These are phyloP conservation scores for Isabelozyma rhagii DNA, from an alignment of 805 yeast species.

Conservation along the genomic window DNA sequence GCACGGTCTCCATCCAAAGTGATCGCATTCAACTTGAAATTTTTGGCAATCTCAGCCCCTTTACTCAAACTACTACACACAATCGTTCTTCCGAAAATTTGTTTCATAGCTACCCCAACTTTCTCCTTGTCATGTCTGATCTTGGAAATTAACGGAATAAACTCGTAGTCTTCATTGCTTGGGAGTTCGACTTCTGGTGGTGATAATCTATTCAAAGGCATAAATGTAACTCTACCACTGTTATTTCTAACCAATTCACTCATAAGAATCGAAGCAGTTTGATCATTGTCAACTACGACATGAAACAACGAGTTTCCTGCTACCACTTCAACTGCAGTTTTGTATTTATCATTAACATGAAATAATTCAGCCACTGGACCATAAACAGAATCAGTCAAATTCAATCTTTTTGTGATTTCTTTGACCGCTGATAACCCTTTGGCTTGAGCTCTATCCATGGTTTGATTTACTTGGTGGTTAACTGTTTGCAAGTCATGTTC, in stretches of 20 bases:
- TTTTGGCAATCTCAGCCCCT: conserved; percentile 65
- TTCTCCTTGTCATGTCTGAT: conserved; percentile 54
- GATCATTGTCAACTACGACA: conserved; percentile 84
- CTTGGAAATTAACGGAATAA: conserved; percentile 76
- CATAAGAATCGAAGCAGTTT: conserved; percentile 76
- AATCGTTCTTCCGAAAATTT: conserved; percentile 77
- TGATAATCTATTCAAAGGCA: conserved; percentile 75
- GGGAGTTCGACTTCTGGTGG: conserved; percentile 53
- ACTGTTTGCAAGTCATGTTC: conserved; percentile 54
- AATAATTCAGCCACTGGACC: conserved; percentile 88
- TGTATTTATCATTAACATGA: conserved; percentile 75
- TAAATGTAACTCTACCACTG: conserved; percentile 84
- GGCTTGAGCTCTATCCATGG: conserved; percentile 71
- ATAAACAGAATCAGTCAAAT: conserved; percentile 58
- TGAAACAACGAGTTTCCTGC: conserved; percentile 87
- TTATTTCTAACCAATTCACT: conserved; percentile 66
- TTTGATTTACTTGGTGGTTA: conserved; percentile 59
- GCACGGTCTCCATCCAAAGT: conserved; percentile 92
- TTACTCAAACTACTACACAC: conserved; percentile 67
- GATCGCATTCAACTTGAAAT: conserved; percentile 64
- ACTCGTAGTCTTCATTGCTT: conserved; percentile 49
- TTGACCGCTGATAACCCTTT: conserved; percentile 69
- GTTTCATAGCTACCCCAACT: conserved; percentile 65
- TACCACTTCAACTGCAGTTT: conserved; percentile 81
- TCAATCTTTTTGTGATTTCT: conserved; percentile 56